A percentile compares a stretch with the other conserved stretches of the same genome.
These are phyloP conservation scores for Leptographium galeiforme DNA, from an alignment of 2,329 filamentous ascomycete genomes.

Conservation along the genomic window DNA sequence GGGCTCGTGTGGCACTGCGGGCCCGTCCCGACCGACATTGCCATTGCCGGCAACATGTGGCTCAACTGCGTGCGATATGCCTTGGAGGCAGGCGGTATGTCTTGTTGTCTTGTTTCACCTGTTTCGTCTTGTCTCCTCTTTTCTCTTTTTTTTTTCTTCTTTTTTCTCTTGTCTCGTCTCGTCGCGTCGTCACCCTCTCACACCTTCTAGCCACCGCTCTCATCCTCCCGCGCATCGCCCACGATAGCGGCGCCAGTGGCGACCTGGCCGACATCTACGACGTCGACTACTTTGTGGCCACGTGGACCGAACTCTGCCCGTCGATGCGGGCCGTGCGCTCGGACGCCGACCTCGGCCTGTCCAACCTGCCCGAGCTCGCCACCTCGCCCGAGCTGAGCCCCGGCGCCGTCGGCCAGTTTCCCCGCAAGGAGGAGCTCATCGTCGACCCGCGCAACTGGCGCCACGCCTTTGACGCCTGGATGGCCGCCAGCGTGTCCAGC, in stretches of 20 bases:
- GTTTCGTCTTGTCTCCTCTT: not conserved
- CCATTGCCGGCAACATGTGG: conserved; percentile 21
- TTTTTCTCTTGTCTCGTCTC: not conserved
- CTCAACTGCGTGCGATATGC: conserved; percentile 24
- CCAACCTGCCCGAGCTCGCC: conserved; percentile 1
- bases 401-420: conserved; percentile 2
- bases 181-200: not conserved
- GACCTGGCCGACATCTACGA: conserved; percentile 7
- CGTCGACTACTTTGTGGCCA: conserved; percentile 6
- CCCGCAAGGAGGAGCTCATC: conserved; percentile 8
- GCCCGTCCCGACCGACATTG: conserved; percentile 21
- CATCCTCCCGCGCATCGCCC: conserved; percentile 10
- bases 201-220: conserved; percentile 7
- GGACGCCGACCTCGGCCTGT: conserved; percentile 3
- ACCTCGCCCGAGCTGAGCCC: conserved; percentile 1
- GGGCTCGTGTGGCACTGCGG: conserved; percentile 24
- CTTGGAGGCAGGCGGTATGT: conserved; percentile 15
- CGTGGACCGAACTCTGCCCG: conserved; percentile 6
- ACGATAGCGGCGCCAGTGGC: conserved; percentile 5
- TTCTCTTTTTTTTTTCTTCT: not conserved
- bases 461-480: conserved; percentile 11
- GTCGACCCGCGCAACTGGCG: conserved; percentile 12
- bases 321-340: conserved; percentile 6
- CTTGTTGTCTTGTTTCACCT: not conserved
- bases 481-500: not conserved